Evolutionary conservation across 2,329 filamentous ascomycete species (phyloP), one percentile per base, ranked within the genome.

Genomic region (Fusarium sp.): DNA sequence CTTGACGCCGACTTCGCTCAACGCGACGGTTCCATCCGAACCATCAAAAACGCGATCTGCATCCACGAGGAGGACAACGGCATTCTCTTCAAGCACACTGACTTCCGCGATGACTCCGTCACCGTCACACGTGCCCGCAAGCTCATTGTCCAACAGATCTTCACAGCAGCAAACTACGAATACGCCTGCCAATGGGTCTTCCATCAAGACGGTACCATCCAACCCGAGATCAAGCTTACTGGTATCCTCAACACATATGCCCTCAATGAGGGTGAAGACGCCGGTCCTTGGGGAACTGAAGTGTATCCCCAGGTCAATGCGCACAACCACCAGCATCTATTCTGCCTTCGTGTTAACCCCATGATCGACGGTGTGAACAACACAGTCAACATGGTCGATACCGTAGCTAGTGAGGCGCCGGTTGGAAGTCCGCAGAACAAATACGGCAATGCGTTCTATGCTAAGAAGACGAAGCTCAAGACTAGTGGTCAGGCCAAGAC

Each of bases 81-180:
- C 8, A 96, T 98, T 63, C 84, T 97, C 1, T 97, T 97, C 88
- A 98, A 98, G 82, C 93, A 97, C 82, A 94, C 90, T 18, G 94
- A 98, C 80, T 98, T 97, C 87, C 88, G 94, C 40, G 94, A 98
- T 76, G 92, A 96, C 45, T 95, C 92, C 0, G 88, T 90, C 57
- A 93, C 96, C 12, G 92, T 97, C 7, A 97, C 94, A 1, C 90
- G 94, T 27, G 93, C 90, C 3, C 89, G 93, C 56, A 97, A 96
- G 78, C 87, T 98, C 61, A 87, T 97, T 76, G 86, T 98, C 71
- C 94, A 93, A 70, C 94, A 97, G 73, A 92, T 97, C 77, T 97
- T 98, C 82, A 98, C 94, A 0, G 94, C 94, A 0, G 94, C 94
- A 27, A 98, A 98, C 83, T 98, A 98, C 81, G 94, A 98, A 79